A percentile compares a stretch with the other conserved stretches of the same genome.
Conservation (phyloP, 352 stramenopile species). For the Pythium phragmitis region DNA sequence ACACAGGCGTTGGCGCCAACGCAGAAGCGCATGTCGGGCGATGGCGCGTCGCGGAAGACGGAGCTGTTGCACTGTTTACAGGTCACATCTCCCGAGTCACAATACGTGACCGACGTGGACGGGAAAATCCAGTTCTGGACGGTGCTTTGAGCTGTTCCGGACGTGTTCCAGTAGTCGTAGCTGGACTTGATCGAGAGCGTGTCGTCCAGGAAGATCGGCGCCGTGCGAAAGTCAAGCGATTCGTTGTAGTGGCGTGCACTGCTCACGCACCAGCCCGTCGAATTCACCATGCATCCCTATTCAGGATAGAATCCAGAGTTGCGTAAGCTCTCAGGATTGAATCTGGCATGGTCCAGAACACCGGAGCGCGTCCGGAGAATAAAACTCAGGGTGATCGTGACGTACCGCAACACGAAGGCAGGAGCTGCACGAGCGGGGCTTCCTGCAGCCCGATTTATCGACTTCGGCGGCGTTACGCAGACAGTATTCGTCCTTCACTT, state of each 20-base stretch:
- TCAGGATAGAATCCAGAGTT: neutral
- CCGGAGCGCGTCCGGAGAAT: slow-evolving; percentile 1
- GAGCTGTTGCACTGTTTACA: slow-evolving; percentile 6
- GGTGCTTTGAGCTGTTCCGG: slow-evolving; percentile 4
- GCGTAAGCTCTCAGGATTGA: no score
- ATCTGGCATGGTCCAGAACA: no score
- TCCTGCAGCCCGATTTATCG: slow-evolving; percentile 12
- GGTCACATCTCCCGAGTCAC: neutral
- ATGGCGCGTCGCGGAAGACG: neutral
- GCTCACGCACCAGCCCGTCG: slow-evolving; percentile 12
- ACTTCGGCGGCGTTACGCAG: slow-evolving; percentile 8
- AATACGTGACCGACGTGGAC: slow-evolving; percentile 11
- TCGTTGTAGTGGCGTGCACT: slow-evolving; percentile 10
- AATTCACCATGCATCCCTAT: slow-evolving; percentile 18
- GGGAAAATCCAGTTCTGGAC: slow-evolving; percentile 20
- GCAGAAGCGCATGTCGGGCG: slow-evolving; percentile 18
- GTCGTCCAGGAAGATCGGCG: slow-evolving; percentile 8
- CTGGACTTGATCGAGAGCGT: slow-evolving; percentile 4
- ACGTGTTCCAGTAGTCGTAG: slow-evolving; percentile 17
- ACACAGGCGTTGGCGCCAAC: slow-evolving; percentile 5
- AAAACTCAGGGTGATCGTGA: neutral
- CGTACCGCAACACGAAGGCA: slow-evolving; percentile 14
- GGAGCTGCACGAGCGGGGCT: slow-evolving; percentile 8
- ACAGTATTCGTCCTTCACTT: slow-evolving; percentile 15
- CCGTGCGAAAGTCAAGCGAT: slow-evolving; percentile 13